These are phyloP conservation scores for Penicillium bovifimosum DNA, from an alignment of 495 filamentous ascomycete genomes.

Conservation along the genomic window DNA sequence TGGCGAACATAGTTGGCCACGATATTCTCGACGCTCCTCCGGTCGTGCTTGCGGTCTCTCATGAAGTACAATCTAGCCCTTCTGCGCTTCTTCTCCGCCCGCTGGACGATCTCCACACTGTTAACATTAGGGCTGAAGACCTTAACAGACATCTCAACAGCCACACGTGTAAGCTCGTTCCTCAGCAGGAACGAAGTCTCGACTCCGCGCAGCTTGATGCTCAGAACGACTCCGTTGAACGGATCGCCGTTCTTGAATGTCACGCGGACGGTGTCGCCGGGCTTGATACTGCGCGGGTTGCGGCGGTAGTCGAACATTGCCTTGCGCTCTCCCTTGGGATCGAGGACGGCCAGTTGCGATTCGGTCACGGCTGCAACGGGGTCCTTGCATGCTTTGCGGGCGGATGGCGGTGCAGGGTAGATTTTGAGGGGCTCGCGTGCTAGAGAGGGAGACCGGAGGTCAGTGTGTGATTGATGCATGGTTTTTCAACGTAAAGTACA, in stretches of 20 bases:
- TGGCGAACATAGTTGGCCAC: conserved; percentile 62
- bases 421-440: conserved; percentile 45
- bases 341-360: conserved; percentile 64
- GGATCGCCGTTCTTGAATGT: conserved; percentile 79
- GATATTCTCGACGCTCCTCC: conserved; percentile 64
- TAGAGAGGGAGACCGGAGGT: conserved; percentile 23
- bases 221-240: conserved; percentile 80
- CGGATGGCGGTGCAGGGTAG: conserved; percentile 48
- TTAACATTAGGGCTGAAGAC: conserved; percentile 82
- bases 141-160: conserved; percentile 98
- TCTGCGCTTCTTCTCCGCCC: conserved; percentile 73
- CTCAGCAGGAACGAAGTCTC: conserved; percentile 83
- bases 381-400: conserved; percentile 45
- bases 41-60: conserved; percentile 66
- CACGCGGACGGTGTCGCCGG: conserved; percentile 88
- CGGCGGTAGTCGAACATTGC: conserved; percentile 68
- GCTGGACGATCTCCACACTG: conserved; percentile 90
- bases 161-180: conserved; percentile 72
- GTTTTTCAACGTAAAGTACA: neutral
- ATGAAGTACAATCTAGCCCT: conserved; percentile 89
- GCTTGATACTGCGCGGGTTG: conserved; percentile 67
- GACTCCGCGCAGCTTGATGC: conserved; percentile 74
- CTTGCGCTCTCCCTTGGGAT: conserved; percentile 75
- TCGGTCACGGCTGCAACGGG: conserved; percentile 57
- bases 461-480: too few relatives aligned